Evolutionary conservation across 768 basidiomycete species (phyloP).

Genomic region (Mycena epipterygia): DNA sequence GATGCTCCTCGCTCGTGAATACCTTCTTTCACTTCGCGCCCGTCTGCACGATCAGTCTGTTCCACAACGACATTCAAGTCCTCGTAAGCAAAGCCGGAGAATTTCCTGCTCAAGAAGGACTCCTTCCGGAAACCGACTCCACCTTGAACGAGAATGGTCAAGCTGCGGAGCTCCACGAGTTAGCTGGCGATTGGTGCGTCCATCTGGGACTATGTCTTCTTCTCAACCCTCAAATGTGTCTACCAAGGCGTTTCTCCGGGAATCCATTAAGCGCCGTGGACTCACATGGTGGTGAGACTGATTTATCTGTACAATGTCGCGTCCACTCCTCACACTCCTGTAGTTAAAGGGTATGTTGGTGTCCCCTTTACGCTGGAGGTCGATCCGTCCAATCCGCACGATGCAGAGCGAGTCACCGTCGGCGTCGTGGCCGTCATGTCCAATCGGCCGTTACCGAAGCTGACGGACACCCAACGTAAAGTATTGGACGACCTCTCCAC

Average conservation of each 20-base stretch:
- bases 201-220: neutral
- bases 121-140: slow-evolving; percentile 23
- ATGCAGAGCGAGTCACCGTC: slow-evolving; percentile 18
- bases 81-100: slow-evolving; percentile 25
- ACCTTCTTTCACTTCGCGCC: slow-evolving; percentile 23
- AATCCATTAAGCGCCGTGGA: slow-evolving; percentile 14
- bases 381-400: slow-evolving; percentile 10
- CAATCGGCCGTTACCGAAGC: neutral
- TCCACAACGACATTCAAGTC: slow-evolving; percentile 28
- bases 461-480: slow-evolving; percentile 16
- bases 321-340: neutral
- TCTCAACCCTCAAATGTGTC: neutral
- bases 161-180: slow-evolving; percentile 12
- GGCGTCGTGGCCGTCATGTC: slow-evolving; percentile 29
- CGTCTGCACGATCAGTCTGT: slow-evolving; percentile 23
- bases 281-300: slow-evolving; percentile 1
- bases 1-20: slow-evolving; percentile 19
- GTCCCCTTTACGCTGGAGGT: slow-evolving; percentile 19
- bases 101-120: slow-evolving; percentile 16
- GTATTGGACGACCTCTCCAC: slow-evolving; percentile 18
- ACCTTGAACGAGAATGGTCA: slow-evolving; percentile 23
- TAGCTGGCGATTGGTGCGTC: slow-evolving; percentile 19
- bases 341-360: slow-evolving; percentile 23
- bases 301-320: neutral
- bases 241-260: slow-evolving; percentile 17